These are phyloP conservation scores for Parascedosporium putredinis DNA, from an alignment of 2,329 filamentous ascomycete species.

Conservation along the genomic window DNA sequence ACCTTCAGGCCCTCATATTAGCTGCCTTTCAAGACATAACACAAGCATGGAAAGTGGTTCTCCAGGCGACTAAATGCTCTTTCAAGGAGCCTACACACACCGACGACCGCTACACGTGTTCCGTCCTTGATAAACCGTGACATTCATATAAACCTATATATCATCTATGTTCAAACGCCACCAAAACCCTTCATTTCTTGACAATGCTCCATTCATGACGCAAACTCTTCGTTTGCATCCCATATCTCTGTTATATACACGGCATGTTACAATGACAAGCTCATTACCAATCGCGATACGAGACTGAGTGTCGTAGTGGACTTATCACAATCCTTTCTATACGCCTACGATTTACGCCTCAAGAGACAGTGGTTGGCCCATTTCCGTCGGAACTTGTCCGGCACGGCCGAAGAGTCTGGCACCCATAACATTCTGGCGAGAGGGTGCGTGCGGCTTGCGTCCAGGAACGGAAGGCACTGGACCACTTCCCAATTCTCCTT, in stretches of 20 bases:
- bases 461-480: slow-evolving; percentile 69
- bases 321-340: neutral
- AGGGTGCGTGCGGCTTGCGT: slow-evolving; percentile 62
- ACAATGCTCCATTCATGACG: no score
- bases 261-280: no score
- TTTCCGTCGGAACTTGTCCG: slow-evolving; percentile 57
- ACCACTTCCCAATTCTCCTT: slow-evolving; percentile 66
- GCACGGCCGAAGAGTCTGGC: slow-evolving; percentile 60
- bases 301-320: no score
- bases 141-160: no score
- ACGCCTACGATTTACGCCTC: slow-evolving; percentile 38
- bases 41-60: no score
- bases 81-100: no score
- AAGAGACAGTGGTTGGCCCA: slow-evolving; percentile 89
- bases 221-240: neutral
- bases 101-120: no score
- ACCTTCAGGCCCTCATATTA: no score
- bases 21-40: no score
- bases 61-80: no score
- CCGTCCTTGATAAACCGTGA: neutral
- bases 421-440: slow-evolving; percentile 74
- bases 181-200: no score
- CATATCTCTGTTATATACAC: neutral
- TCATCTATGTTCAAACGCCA: neutral
- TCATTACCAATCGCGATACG: no score